Evolutionary conservation across 352 stramenopile species (phyloP).

Genomic region (Pythium monospermum): DNA sequence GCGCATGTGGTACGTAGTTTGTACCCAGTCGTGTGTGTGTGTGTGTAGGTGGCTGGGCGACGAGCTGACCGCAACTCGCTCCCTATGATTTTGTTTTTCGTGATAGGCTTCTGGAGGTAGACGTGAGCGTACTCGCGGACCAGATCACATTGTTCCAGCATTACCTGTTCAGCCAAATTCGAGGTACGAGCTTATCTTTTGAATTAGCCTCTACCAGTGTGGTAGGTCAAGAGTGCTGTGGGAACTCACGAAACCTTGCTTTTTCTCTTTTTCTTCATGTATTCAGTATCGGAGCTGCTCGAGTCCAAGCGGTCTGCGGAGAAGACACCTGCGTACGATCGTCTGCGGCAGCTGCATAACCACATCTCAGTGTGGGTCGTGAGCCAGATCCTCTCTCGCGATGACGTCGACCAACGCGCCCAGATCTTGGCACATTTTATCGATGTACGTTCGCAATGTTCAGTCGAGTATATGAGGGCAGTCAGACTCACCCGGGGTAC

Average conservation of each 20-base stretch:
- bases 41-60: neutral
- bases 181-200: conserved; percentile 46
- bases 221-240: too few species aligned
- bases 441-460: conserved; percentile 30
- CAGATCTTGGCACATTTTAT: conserved; percentile 84
- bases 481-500: neutral
- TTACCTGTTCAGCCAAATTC: conserved; percentile 86
- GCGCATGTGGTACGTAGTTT: conserved; percentile 49
- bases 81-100: neutral
- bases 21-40: neutral
- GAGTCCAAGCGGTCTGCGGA: conserved; percentile 67
- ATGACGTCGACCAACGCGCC: conserved; percentile 75
- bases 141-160: conserved; percentile 86
- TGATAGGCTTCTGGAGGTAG: conserved; percentile 65
- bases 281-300: conserved; percentile 76
- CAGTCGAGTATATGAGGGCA: neutral
- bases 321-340: conserved; percentile 80
- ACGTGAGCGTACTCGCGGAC: conserved; percentile 72
- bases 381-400: conserved; percentile 66
- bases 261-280: too few species aligned
- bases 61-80: too few species aligned
- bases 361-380: conserved; percentile 85
- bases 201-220: too few species aligned
- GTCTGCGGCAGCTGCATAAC: conserved; percentile 78
- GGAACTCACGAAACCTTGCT: too few species aligned